These are phyloP conservation scores for Aureobasidium sp. DNA, from an alignment of 2,329 filamentous ascomycete species.

Conservation along the genomic window DNA sequence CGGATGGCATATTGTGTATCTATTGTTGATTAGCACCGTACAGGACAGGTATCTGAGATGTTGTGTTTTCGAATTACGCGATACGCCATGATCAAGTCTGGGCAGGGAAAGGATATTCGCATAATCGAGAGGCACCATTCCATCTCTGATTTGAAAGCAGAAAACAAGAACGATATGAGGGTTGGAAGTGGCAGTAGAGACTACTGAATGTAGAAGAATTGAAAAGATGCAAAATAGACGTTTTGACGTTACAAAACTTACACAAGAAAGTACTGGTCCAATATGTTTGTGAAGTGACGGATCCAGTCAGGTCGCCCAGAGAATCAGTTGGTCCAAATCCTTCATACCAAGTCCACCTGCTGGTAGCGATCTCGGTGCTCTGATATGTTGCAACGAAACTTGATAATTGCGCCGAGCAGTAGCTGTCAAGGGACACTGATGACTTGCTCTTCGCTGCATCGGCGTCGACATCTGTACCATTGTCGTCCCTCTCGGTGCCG, in stretches of 20 bases:
- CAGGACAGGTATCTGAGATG: background rate
- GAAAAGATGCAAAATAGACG: background rate
- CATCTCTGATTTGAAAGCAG: background rate
- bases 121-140: background rate
- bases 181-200: background rate
- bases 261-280: constrained; percentile 17
- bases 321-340: constrained; percentile 18
- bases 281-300: constrained; percentile 16
- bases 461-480: background rate
- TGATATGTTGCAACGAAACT: constrained; percentile 6
- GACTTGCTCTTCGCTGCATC: background rate
- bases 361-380: constrained; percentile 15
- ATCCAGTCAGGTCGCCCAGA: constrained; percentile 13
- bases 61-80: too few species aligned
- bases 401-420: background rate
- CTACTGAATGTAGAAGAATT: too few species aligned
- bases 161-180: background rate
- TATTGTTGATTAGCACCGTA: background rate
- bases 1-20: constrained; percentile 17
- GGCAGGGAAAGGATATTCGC: too few species aligned
- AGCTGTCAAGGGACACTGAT: background rate
- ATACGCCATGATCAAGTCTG: background rate
- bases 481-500: background rate
- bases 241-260: background rate
- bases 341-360: constrained; percentile 17